Base-by-base conservation (phyloP, 2,329 filamentous ascomycete genomes). In the Sporothrix inflata region DNA sequence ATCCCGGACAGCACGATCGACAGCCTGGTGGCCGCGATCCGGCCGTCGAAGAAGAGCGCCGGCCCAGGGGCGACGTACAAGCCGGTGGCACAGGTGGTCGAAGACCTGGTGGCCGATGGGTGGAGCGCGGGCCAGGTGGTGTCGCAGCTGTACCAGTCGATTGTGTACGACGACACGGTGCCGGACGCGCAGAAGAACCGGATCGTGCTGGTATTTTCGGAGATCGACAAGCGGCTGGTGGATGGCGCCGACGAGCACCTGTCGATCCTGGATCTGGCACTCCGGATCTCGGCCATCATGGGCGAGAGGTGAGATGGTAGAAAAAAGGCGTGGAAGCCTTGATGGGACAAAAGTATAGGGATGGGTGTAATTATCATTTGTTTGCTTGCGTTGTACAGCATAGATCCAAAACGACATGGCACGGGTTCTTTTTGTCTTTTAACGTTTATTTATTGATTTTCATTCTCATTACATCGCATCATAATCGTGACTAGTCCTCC, bases 221-320 rank as follows among this genome's bases (percentile, higher is more conserved):
- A 98, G 81, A 87, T 95, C 38, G 96, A 99, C 79, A 98, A 98
- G 85, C 88, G 96, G 75, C 83, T 99, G 63, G 92, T 97, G 6
- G 97, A 99, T 81, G 96, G 96, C 9, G 92, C 94, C 2, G 96
- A 99, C 79, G 96, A 99, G 83, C 95, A 99, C 80, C 84, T 99
- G 30, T 94, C 93, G 0, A 92, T 98, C 73, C 83, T 99, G 42
- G 95, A 99, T 80, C 80, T 98, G 75, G 87, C 92, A 7, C 85
- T 98, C 78, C 90, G 93, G 78, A 92, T 97, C 83, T 93, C 93
- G 0, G 88, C 88, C 40, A 90, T 96, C 72, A 79, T 97, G 79
- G 85, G 84, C 55, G 84, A 84, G 51, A 82, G 81, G 72, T 73
- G 67, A 69, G 16, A 9, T 1, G n/a, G n/a, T 6, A 38, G 30